These are phyloP conservation scores for Phanerochaete carnosa DNA, from an alignment of 768 basidiomycete genomes.

Conservation along the genomic window DNA sequence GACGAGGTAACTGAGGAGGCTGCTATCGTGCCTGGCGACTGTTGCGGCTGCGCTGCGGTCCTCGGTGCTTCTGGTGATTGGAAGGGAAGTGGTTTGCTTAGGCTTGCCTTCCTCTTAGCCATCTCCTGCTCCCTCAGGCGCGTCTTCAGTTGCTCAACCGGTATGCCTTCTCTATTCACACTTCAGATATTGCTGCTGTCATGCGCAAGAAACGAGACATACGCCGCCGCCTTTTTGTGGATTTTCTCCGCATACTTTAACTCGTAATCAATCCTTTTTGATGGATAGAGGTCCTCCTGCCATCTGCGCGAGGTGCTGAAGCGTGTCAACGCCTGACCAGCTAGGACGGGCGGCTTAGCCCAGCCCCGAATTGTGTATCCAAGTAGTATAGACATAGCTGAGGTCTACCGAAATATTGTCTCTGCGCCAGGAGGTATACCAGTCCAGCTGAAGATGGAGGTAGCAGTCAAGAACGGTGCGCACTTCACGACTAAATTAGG, in stretches of 20 bases:
- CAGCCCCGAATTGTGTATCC: not conserved
- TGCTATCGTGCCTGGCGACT: not conserved
- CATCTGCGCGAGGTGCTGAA: not conserved
- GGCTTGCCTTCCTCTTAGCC: constrained; percentile 15
- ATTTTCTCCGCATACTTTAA: constrained; percentile 71
- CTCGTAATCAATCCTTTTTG: constrained; percentile 29
- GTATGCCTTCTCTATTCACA: constrained; percentile 35
- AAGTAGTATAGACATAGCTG: not conserved
- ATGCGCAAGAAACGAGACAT: constrained; percentile 27
- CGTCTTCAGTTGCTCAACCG: constrained; percentile 35
- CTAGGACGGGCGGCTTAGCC: too few species aligned
- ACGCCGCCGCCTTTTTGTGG: constrained; percentile 61
- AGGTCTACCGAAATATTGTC: too few species aligned
- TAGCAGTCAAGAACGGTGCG: too few species aligned
- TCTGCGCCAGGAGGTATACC: too few species aligned
- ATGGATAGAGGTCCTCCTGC: constrained; percentile 1
- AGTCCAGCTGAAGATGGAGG: too few species aligned
- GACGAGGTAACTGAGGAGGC: constrained; percentile 13
- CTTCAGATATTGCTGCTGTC: not conserved
- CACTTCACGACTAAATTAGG: too few species aligned
- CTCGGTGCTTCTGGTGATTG: constrained; percentile 14
- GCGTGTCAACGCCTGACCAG: not conserved
- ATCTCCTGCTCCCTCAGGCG: constrained; percentile 28
- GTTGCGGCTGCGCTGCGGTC: not conserved
- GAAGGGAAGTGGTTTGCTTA: constrained; percentile 8